Base-by-base conservation (phyloP, 139 green algal genomes). In the Chlamydomonas schloesseri region DNA sequence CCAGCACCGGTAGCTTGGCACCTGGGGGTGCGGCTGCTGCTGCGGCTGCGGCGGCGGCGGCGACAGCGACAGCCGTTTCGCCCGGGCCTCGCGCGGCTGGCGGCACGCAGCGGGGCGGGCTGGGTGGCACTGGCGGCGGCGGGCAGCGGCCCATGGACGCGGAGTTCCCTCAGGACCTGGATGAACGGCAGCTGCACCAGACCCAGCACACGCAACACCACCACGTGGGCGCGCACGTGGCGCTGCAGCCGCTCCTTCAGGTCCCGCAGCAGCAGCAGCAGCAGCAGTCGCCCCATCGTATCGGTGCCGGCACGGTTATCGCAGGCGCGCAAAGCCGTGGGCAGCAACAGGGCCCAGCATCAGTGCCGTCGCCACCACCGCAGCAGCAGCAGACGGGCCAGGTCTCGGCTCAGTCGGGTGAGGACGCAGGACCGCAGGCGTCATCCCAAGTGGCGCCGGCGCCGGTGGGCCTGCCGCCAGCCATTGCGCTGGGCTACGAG, bases 401-500 rank as follows among this genome's bases (percentile, higher is more conserved):
- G 72, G 28, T 8, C 42, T 50, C 42, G 1, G 37, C 69, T 14
- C 9, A 26, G 58, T 8, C 58, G 58, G 23, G 58, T 9, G 23
- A 72, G n/a, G n/a, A n/a, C n/a, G n/a, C n/a, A n/a, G n/a, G n/a
- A n/a, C n/a, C n/a, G n/a, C n/a, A n/a, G n/a, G 60, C 65, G 13
- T 5, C 64, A 33, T 3, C 73, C 2, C 31, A 34, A 17, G 0
- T 47, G 11, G 29, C 73, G 2, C 31, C 73, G 37, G 23, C 53
- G 31, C 42, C n/a, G 6, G 42, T 84, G 42, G 77, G 77, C 0
- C 42, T 84, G 65, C 77, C 77, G 29, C 77, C 77, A 6, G 62
- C 33, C 28, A 84, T 84, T 26, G 77, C 77, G n/a, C 77, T 84
- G 42, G 77, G 77, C 1, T 84, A 84, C 46, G 64, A 84, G 77